Conservation (phyloP, 139 green algal species). For the Tetradesmus obliquus region DNA sequence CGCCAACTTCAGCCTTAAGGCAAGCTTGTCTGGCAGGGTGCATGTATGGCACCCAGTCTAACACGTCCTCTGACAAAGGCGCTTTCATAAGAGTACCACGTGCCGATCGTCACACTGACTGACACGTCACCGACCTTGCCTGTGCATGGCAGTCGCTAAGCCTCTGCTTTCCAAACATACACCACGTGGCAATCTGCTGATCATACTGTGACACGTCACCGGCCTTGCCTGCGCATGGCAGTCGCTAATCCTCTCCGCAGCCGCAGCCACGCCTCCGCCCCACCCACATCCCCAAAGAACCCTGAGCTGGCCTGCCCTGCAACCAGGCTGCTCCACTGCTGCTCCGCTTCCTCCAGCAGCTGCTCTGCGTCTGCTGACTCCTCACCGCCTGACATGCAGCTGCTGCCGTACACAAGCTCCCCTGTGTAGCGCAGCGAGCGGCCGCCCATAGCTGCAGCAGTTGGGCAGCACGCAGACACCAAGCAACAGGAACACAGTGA, state of each 20-base stretch:
- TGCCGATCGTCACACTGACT: too few species aligned
- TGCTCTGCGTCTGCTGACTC: neutral
- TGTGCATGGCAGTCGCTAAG: too few species aligned
- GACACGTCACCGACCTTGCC: too few species aligned
- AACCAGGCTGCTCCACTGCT: neutral
- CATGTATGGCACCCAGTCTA: too few species aligned
- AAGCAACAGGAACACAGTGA: neutral
- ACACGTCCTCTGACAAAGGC: too few species aligned
- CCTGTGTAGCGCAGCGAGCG: constrained; percentile 53
- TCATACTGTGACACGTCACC: too few species aligned
- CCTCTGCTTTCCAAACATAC: too few species aligned
- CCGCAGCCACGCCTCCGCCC: constrained; percentile 29
- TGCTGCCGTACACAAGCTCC: constrained; percentile 44
- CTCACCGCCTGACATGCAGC: constrained; percentile 1
- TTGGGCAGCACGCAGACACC: neutral
- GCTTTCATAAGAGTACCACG: too few species aligned
- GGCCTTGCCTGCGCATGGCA: too few species aligned
- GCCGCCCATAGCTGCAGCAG: constrained; percentile 21
- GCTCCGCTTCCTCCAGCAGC: neutral
- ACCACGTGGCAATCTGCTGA: too few species aligned
- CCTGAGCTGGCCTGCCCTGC: neutral
- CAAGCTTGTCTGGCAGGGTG: too few species aligned
- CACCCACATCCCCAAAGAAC: constrained; percentile 42
- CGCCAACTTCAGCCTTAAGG: too few species aligned
- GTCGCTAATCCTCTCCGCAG: neutral